Percentiles rank a stretch among this genome's conserved stretches.
phyloP scores from a whole-genome alignment of 2,329 filamentous ascomycete species.

The Venturia asperata region DNA sequence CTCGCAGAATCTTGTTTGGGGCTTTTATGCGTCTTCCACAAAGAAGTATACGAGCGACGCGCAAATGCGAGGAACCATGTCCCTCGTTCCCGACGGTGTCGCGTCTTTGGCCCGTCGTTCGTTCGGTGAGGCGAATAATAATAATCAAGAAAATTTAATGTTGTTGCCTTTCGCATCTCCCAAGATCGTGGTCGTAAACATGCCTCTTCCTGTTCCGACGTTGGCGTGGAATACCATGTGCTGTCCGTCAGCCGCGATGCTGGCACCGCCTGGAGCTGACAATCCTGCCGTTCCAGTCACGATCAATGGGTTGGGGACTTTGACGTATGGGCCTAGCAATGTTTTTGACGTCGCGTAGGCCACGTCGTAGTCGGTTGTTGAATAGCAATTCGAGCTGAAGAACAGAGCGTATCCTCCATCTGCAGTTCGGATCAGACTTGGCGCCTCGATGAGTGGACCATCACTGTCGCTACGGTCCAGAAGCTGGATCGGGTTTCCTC shows the following conservation, averaged over 20 bases:
- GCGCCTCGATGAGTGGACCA: conserved; percentile 56
- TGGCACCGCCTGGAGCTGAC: conserved; percentile 22
- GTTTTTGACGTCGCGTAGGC: conserved; percentile 47
- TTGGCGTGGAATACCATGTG: conserved; percentile 20
- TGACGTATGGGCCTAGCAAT: conserved; percentile 24
- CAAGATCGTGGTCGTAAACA: conserved; percentile 17
- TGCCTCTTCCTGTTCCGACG: conserved; percentile 17
- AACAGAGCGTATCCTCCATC: conserved; percentile 53
- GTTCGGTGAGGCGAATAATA: neutral
- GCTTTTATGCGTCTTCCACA: neutral
- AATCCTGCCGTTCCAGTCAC: conserved; percentile 21
- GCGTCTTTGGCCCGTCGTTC: neutral
- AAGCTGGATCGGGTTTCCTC: conserved; percentile 45
- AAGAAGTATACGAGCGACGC: neutral
- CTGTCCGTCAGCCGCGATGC: conserved; percentile 17
- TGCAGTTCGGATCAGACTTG: conserved; percentile 42
- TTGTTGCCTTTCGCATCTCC: conserved; percentile 7
- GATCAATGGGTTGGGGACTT: conserved; percentile 16
- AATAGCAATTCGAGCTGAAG: conserved; percentile 56
- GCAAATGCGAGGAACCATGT: neutral
- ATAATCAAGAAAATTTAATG: neutral
- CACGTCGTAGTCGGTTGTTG: conserved; percentile 49
- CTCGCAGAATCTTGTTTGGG: neutral
- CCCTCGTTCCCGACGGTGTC: neutral
- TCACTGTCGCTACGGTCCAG: conserved; percentile 41